phyloP scores from a whole-genome alignment of 768 basidiomycete species.

The Cubamyces sp. region DNA sequence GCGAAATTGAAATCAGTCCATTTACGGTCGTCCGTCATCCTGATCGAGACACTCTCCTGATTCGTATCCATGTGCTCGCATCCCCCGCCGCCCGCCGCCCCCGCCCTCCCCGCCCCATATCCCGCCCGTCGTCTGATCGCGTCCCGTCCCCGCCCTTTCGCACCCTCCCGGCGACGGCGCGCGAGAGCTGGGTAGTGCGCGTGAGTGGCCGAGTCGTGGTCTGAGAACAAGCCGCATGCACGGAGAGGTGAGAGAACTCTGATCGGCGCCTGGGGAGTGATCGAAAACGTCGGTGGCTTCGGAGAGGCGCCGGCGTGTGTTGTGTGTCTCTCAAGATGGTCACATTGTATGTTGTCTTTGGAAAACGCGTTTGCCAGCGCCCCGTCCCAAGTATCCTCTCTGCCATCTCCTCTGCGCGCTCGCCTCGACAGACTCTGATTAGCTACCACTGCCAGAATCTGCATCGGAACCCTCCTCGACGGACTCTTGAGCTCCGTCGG shows the following conservation, averaged over 20 bases:
- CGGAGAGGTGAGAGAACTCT: conserved; percentile 9
- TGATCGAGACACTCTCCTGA: conserved; percentile 26
- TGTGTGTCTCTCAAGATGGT: conserved; percentile 25
- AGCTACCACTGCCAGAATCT: too few species aligned
- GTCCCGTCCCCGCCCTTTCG: not conserved
- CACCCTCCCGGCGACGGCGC: not conserved
- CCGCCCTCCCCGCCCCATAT: not conserved
- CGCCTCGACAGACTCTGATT: too few species aligned
- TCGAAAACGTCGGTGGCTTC: conserved; percentile 15
- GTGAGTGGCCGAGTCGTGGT: not conserved
- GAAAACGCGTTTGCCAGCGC: conserved; percentile 5
- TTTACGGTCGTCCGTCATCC: conserved; percentile 24
- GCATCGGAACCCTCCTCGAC: too few species aligned
- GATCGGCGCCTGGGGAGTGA: conserved; percentile 19
- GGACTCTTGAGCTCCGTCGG: too few species aligned
- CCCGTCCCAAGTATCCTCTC: not conserved
- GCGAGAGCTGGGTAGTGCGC: not conserved
- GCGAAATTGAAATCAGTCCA: conserved; percentile 28
- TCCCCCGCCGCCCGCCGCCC: conserved; percentile 5
- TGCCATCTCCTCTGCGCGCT: not conserved
- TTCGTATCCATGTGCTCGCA: conserved; percentile 25
- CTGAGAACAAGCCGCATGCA: not conserved
- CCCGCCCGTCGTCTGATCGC: not conserved
- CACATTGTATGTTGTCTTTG: conserved; percentile 27
- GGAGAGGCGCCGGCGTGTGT: conserved; percentile 23